Percentiles rank a stretch among this genome's conserved stretches.
These are phyloP conservation scores for Adenanthera pavonina DNA, from an alignment of 306 rosid genomes.

Conservation along the genomic window DNA sequence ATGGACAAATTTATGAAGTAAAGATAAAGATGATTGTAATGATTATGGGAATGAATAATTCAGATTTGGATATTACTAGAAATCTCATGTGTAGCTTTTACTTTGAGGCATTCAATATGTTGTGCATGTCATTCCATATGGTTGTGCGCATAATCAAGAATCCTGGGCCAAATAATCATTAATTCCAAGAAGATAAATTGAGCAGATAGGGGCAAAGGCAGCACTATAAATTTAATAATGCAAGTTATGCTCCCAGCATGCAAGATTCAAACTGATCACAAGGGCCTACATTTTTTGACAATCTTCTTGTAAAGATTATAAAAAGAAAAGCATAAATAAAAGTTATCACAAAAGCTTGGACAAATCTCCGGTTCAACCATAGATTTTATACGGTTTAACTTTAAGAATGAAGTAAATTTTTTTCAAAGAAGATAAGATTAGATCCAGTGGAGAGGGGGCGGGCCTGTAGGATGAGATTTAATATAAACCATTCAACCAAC, in stretches of 20 bases:
- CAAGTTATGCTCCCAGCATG: neutral
- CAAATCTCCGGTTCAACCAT: neutral
- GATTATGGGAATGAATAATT: neutral
- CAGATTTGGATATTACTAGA: neutral
- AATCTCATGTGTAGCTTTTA: neutral
- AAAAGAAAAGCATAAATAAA: neutral
- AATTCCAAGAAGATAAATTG: slow-evolving; percentile 1
- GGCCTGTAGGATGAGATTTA: no score
- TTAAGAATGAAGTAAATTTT: no score
- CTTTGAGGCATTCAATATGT: neutral
- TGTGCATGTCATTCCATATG: slow-evolving; percentile 17
- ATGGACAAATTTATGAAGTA: neutral
- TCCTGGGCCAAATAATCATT: slow-evolving; percentile 27
- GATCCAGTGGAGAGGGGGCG: no score
- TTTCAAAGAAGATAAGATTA: no score
- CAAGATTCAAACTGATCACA: slow-evolving; percentile 24
- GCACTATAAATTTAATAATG: neutral
- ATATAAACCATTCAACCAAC: no score
- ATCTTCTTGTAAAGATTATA: neutral
- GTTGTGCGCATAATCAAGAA: slow-evolving; percentile 6
- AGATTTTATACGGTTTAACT: neutral
- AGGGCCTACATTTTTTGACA: slow-evolving; percentile 25
- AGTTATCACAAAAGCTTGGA: neutral
- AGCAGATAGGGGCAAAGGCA: slow-evolving; percentile 3
- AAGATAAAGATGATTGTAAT: neutral